Conservation (phyloP, 2,329 filamentous ascomycete species). For the Capronia coronata region DNA sequence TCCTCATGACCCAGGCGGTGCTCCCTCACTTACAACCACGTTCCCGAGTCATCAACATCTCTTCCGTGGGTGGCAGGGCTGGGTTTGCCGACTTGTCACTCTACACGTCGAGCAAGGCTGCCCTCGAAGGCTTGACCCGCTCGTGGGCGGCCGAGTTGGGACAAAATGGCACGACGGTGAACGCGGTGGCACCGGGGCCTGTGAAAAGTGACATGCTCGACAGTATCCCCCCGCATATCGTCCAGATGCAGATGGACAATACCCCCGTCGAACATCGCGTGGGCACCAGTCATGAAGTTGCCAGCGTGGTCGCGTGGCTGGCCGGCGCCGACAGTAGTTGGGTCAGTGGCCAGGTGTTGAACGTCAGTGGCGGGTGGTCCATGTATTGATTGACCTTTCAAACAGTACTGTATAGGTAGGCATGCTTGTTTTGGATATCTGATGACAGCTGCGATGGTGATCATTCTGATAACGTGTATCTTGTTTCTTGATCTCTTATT, state of each 20-base stretch:
- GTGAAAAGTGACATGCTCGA: slow-evolving; percentile 54
- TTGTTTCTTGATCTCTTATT: no score
- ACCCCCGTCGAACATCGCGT: slow-evolving; percentile 50
- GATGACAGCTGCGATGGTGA: no score
- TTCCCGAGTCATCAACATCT: slow-evolving; percentile 54
- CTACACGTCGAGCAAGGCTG: slow-evolving; percentile 55
- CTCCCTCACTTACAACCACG: slow-evolving; percentile 45
- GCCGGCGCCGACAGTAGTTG: slow-evolving; percentile 46
- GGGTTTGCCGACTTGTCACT: slow-evolving; percentile 44
- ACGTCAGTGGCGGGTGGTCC: slow-evolving; percentile 46
- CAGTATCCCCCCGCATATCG: slow-evolving; percentile 45
- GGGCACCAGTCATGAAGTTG: slow-evolving; percentile 50
- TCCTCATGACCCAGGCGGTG: slow-evolving; percentile 50
- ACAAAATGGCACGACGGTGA: slow-evolving; percentile 52
- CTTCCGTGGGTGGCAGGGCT: slow-evolving; percentile 47
- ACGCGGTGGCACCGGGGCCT: slow-evolving; percentile 54
- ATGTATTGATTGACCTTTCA: no score
- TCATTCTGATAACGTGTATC: no score
- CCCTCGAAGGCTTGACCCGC: slow-evolving; percentile 54
- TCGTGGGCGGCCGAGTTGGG: slow-evolving; percentile 56
- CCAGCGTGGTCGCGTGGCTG: slow-evolving; percentile 51
- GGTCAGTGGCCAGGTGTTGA: slow-evolving; percentile 52
- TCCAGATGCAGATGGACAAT: slow-evolving; percentile 45
- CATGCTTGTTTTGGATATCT: no score
- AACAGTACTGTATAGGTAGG: no score